Percentiles rank a stretch among this genome's conserved stretches.
These are phyloP conservation scores for Seminavis robusta DNA, from an alignment of 108 stramenopile species.

Conservation along the genomic window DNA sequence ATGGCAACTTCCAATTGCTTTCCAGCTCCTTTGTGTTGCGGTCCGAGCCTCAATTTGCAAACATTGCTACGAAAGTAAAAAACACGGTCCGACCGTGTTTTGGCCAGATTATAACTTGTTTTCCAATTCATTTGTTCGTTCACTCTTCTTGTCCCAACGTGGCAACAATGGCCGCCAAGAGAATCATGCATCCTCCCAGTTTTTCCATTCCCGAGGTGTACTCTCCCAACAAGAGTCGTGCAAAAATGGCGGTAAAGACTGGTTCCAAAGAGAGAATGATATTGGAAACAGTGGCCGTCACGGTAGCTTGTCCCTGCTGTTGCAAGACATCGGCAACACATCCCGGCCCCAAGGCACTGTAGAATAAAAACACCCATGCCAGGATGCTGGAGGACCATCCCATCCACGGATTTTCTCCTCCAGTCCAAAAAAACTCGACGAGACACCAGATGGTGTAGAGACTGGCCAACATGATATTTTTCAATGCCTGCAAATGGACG, in stretches of 20 bases:
- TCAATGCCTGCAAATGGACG: conserved; percentile 46
- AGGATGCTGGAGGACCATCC: conserved; percentile 24
- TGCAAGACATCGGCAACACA: conserved; percentile 60
- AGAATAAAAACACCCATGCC: conserved; percentile 48
- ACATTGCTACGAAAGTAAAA: no score
- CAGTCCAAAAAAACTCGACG: conserved; percentile 8
- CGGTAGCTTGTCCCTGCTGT: conserved; percentile 48
- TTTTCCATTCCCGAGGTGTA: conserved; percentile 35
- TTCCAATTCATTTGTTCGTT: no score
- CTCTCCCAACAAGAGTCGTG: conserved; percentile 46
- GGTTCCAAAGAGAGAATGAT: conserved; percentile 57
- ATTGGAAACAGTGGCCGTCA: conserved; percentile 52
- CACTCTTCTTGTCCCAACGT: no score
- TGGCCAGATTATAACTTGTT: no score
- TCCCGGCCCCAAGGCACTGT: conserved; percentile 59
- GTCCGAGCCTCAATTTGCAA: no score
- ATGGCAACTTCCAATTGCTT: no score
- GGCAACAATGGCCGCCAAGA: no score
- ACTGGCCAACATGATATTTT: conserved; percentile 42
- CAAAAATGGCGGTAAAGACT: conserved; percentile 52
- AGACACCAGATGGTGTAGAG: conserved; percentile 54
- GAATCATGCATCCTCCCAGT: no score
- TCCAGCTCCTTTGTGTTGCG: no score
- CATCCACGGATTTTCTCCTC: conserved; percentile 20
- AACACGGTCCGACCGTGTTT: no score